Evolutionary conservation across 202 grass and related monocot species (phyloP), one percentile per base, ranked within the genome.

Genomic region (Alloteropsis angusta): DNA sequence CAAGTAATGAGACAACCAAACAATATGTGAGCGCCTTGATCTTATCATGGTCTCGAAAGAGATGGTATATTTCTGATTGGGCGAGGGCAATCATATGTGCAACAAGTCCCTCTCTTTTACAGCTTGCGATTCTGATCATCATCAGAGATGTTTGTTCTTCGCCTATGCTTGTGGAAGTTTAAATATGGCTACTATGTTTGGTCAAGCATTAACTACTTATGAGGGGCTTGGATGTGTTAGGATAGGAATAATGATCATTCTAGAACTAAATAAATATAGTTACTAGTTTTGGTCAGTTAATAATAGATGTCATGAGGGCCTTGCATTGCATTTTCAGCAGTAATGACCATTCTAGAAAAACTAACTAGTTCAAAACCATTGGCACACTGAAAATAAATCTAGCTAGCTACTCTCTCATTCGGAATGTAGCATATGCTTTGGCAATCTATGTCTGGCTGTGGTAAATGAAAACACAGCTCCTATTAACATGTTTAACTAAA

Each of bases 101-200:
- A 30, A 30, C 7, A 75, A 26, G n/a, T 45, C 36, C 38, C 26
- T 46, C 38, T 84, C 21, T 72, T 55, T 62, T 54, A 80, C 76
- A 76, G 63, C 76, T 88, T 76, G 68, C 37, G 46, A 34, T 57
- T 65, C 8, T 57, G 16, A 34, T 65, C 55, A 23, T 84, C 45
- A 23, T 84, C 37, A 57, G 9, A 43, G 18, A 41, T 41, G 39
- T 41, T 38, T 32, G 71, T 16, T 73, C 23, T 23, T 55, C 35
- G 11, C 39, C 34, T 52, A 68, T 68, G 52, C 52, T 77, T 60
- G 34, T 21, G 22, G n/a, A 42, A 50, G 44, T 22, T 48, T 9
- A 21, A 30, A 72, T 73, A 39, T 22, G 59, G 7, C 10, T 70
- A 55, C n/a, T 32, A 53, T 80, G 15, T 39, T 52, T 16, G 7